These are phyloP conservation scores for Luffa aegyptiaca DNA, from an alignment of 306 rosid genomes.

Conservation along the genomic window DNA sequence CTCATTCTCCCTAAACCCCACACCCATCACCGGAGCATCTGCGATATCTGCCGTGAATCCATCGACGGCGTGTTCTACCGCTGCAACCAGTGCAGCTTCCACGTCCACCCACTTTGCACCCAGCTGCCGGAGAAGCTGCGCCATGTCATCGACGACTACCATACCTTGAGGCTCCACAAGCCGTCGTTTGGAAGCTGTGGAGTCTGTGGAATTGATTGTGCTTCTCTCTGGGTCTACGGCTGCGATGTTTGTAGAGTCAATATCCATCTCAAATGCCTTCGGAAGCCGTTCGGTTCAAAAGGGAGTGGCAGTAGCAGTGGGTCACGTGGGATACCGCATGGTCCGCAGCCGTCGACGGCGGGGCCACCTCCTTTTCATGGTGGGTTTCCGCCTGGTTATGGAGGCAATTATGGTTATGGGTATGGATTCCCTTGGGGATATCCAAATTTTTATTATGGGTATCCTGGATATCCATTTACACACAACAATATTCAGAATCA, in stretches of 20 bases:
- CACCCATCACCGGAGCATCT: not conserved
- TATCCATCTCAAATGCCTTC: not conserved
- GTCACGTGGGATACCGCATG: too few relatives aligned
- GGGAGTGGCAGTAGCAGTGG: not conserved
- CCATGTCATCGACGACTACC: not conserved
- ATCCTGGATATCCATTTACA: too few relatives aligned
- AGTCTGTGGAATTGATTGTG: not conserved
- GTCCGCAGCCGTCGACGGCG: not conserved
- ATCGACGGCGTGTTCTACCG: too few relatives aligned
- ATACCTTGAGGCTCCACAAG: not conserved
- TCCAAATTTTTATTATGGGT: not conserved
- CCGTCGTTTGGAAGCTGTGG: not conserved
- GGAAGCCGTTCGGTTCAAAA: not conserved
- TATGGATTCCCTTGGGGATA: not conserved
- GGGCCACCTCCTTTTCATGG: too few relatives aligned
- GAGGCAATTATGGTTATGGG: too few relatives aligned
- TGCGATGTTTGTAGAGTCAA: not conserved
- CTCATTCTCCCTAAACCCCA: not conserved
- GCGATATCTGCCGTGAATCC: too few relatives aligned
- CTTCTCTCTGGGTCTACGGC: not conserved
- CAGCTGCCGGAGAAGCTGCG: not conserved
- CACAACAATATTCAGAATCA: not conserved
- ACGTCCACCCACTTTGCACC: too few relatives aligned
- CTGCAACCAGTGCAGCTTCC: too few relatives aligned
- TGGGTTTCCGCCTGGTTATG: too few relatives aligned